Evolutionary conservation across 352 stramenopile species (phyloP), one percentile per base, ranked within the genome.

Genomic region (Pelagophyceae sp.): DNA sequence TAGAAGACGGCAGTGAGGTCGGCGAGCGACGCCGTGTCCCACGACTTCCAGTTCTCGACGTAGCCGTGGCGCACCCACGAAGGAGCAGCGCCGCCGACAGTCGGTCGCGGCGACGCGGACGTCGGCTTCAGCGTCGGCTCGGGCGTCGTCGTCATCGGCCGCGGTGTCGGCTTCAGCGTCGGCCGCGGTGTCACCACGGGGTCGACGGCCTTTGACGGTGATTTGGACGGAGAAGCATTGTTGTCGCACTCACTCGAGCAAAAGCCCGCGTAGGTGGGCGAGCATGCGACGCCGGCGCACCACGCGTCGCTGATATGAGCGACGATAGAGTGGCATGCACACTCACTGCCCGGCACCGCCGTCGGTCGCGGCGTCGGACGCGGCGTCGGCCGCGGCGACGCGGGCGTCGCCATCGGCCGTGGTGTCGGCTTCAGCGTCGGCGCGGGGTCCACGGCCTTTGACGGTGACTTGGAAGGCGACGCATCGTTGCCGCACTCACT

Each of bases 21-120:
- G 15, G 20, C 54, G 54, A 29, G 25, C 15, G 15, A 15, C 15
- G 15, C 6, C 54, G 27, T 20, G 54, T 63, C 54, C 54, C 54
- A 63, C 54, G 54, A 15, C 11, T 63, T 63, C 54, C 54, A 63
- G 54, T 63, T 63, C 54, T 63, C 54, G 15, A 63, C 54, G 54
- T 63, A 63, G 6, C 54, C 54, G 54, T 63, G 54, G 15, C 54
- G 54, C 15, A 54, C 45, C 45, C 45, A 54, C 45, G 45, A 54
- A 11, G 45, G 11, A 23, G 11, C 45, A n/a, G n/a, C n/a, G n/a
- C n/a, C n/a, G n/a, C n/a, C n/a, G n/a, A n/a, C n/a, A 23, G 45
- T 23, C 11, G 45, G 23, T 23, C 45, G 45, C 45, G 45, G 23
- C 45, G 45, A 23, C 11, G 11, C 23, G 11, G 54, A 15, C 54